phyloP scores from a whole-genome alignment of 1,284 basidiomycete species.

The Puccinia horiana region DNA sequence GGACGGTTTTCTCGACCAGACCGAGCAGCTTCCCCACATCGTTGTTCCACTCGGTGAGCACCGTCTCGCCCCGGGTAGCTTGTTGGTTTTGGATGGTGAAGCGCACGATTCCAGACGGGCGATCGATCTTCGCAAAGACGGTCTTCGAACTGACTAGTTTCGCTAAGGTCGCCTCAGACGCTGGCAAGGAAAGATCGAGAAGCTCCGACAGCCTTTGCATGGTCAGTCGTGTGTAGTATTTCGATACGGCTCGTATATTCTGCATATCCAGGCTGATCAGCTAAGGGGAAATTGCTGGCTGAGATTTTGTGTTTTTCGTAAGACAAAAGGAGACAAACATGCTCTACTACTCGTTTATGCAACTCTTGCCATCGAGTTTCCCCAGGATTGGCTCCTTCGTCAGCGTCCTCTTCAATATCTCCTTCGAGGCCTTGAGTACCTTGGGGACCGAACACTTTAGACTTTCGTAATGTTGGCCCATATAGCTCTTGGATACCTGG shows the following conservation, averaged over 20 bases:
- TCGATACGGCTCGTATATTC: conserved; percentile 92
- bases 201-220: conserved; percentile 78
- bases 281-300: background rate
- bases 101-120: conserved; percentile 82
- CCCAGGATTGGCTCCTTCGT: conserved; percentile 58
- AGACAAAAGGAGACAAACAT: conserved; percentile 66
- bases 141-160: conserved; percentile 86
- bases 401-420: conserved; percentile 54
- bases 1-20: conserved; percentile 61
- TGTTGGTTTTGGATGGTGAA: conserved; percentile 71
- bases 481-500: conserved; percentile 91
- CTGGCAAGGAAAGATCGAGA: conserved; percentile 76
- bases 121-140: conserved; percentile 90
- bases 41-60: conserved; percentile 93
- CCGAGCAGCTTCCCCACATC: conserved; percentile 81
- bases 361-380: conserved; percentile 91
- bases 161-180: conserved; percentile 84
- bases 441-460: conserved; percentile 70
- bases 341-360: conserved; percentile 93
- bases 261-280: conserved; percentile 56
- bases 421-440: conserved; percentile 52
- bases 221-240: conserved; percentile 93
- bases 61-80: conserved; percentile 68
- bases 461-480: conserved; percentile 76
- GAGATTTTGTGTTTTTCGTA: background rate